These are phyloP conservation scores for Plasmodium ovale DNA, from an alignment of 169 alveolate genomes.

Conservation along the genomic window DNA sequence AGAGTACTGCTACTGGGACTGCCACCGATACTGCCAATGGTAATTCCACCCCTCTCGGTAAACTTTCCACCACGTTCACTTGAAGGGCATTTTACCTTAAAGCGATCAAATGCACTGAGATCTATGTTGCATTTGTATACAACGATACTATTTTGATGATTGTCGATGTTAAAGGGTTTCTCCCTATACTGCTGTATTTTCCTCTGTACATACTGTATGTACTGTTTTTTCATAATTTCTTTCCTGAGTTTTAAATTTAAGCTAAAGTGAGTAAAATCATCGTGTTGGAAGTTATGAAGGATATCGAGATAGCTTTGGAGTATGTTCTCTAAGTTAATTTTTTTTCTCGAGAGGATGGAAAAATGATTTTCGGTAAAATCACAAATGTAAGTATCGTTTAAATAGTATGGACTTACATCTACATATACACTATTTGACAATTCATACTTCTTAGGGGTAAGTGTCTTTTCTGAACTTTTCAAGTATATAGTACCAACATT, in stretches of 20 bases:
- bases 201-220: conserved; percentile 35
- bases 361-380: conserved; percentile 36
- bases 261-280: conserved; percentile 38
- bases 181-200: conserved; percentile 17
- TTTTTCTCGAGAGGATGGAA: not conserved
- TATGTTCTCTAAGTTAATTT: conserved; percentile 1
- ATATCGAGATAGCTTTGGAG: not conserved
- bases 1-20: not conserved
- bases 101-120: conserved; percentile 31
- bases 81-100: conserved; percentile 41
- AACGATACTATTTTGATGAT: not conserved
- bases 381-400: conserved; percentile 44
- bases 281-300: not conserved
- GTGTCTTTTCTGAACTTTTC: not conserved
- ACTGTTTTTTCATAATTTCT: conserved; percentile 37
- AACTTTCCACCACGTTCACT: not conserved
- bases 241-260: conserved; percentile 36
- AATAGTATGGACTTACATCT: conserved; percentile 46
- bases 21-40: not conserved
- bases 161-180: not conserved
- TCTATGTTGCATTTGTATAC: conserved; percentile 53
- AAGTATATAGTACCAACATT: conserved; percentile 39
- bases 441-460: not conserved
- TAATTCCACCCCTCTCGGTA: no score
- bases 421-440: not conserved